phyloP scores from a whole-genome alignment of 768 basidiomycete species.

The Suillus clintonianus region DNA sequence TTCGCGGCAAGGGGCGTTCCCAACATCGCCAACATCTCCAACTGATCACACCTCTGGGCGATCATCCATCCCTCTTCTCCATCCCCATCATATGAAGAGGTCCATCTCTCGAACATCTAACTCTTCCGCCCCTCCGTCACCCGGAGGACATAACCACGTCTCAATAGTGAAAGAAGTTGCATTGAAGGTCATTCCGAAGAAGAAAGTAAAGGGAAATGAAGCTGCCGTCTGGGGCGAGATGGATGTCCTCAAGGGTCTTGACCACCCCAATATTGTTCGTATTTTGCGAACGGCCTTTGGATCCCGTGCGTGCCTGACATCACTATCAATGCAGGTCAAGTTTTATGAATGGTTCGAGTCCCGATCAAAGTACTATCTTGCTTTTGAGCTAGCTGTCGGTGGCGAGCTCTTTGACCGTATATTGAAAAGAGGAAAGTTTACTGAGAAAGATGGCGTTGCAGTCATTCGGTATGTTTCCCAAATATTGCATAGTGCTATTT shows the following conservation, averaged over 20 bases:
- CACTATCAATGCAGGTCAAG: conserved; percentile 62
- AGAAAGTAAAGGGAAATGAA: conserved; percentile 92
- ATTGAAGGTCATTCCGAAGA: conserved; percentile 91
- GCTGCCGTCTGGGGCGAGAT: conserved; percentile 90
- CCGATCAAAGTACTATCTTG: conserved; percentile 90
- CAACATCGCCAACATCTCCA: conserved; percentile 29
- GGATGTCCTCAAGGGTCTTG: conserved; percentile 84
- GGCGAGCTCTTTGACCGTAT: conserved; percentile 96
- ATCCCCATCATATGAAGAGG: conserved; percentile 26
- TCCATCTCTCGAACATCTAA: conserved; percentile 18
- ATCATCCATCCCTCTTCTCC: conserved; percentile 32
- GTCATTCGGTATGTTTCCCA: conserved; percentile 76
- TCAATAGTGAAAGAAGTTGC: conserved; percentile 72
- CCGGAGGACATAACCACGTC: conserved; percentile 15
- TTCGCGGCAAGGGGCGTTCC: conserved; percentile 60
- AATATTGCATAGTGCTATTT: too few species aligned
- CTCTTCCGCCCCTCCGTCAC: conserved; percentile 26
- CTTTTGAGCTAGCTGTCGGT: conserved; percentile 90
- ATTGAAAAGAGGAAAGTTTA: conserved; percentile 83
- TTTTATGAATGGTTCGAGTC: conserved; percentile 98
- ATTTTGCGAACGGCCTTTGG: background rate
- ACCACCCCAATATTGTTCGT: conserved; percentile 89
- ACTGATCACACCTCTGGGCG: conserved; percentile 18
- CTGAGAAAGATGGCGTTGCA: conserved; percentile 84
- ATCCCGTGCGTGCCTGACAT: background rate